These are phyloP conservation scores for Cryptococcus maquisensis DNA, from an alignment of 1,284 basidiomycete genomes.

Conservation along the genomic window DNA sequence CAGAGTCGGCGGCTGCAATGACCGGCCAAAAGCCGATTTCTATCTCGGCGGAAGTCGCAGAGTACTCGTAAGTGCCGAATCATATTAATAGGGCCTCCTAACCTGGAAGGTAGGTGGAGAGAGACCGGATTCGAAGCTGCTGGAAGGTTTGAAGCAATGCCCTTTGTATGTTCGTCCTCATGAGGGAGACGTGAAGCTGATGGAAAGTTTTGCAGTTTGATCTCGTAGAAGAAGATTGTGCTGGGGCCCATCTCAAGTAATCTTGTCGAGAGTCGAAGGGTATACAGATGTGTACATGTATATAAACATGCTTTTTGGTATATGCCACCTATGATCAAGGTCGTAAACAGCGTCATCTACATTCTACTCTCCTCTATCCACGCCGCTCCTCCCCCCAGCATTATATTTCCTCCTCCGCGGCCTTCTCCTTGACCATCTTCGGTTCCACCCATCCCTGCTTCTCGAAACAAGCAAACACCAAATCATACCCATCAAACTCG, in stretches of 20 bases:
- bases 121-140: slow-evolving; percentile 29
- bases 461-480: slow-evolving; percentile 89
- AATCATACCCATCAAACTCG: slow-evolving; percentile 92
- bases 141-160: slow-evolving; percentile 24
- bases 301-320: neutral
- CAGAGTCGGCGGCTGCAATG: slow-evolving; percentile 26
- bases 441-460: slow-evolving; percentile 44
- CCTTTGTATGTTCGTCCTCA: slow-evolving; percentile 19
- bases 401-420: neutral
- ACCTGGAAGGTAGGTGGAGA: slow-evolving; percentile 6
- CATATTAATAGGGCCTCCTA: neutral
- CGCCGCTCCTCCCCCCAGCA: neutral
- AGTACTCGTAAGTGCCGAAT: slow-evolving; percentile 20
- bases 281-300: neutral
- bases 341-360: neutral
- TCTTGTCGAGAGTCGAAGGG: neutral
- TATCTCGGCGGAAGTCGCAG: slow-evolving; percentile 18
- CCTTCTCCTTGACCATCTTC: slow-evolving; percentile 3
- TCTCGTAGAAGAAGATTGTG: slow-evolving; percentile 26
- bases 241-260: slow-evolving; percentile 15
- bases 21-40: slow-evolving; percentile 18
- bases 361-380: neutral
- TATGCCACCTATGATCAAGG: neutral
- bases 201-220: slow-evolving; percentile 21
- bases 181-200: neutral